Conservation (phyloP, 164 flowering plant species). For the Amborella trichopoda region DNA sequence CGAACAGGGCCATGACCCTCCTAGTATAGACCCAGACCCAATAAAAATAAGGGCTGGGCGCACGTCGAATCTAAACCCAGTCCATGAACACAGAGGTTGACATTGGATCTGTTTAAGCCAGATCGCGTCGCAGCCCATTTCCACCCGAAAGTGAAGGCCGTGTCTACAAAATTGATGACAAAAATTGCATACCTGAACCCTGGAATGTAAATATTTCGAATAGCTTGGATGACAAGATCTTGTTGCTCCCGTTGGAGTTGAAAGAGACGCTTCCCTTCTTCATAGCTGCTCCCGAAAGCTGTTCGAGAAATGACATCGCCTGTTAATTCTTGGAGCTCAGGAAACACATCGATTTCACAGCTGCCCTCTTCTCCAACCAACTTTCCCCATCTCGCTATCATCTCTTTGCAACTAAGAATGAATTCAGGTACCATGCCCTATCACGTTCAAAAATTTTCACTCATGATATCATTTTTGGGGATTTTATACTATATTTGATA, state of each 20-base stretch:
- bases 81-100: too few species aligned
- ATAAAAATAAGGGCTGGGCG: too few species aligned
- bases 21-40: too few species aligned
- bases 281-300: conserved; percentile 15
- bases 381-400: conserved; percentile 11
- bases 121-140: too few species aligned
- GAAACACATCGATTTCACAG: conserved; percentile 14
- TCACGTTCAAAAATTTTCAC: too few species aligned
- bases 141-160: too few species aligned
- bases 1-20: too few species aligned
- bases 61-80: too few species aligned
- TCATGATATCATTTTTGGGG: too few species aligned
- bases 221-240: conserved; percentile 3
- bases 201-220: conserved; percentile 15
- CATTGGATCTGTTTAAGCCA: too few species aligned
- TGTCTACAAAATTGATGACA: too few species aligned
- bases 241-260: conserved; percentile 17
- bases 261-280: conserved; percentile 15
- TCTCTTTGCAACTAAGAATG: conserved; percentile 2
- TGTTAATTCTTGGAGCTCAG: conserved; percentile 8
- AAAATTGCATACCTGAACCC: conserved; percentile 34
- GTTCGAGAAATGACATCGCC: conserved; percentile 11
- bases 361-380: conserved; percentile 2
- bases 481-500: too few species aligned
- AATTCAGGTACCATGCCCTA: conserved; percentile 16